Conservation (phyloP, 1,139 yeast genomes). For the Saccharomyces hybrid region DNA sequence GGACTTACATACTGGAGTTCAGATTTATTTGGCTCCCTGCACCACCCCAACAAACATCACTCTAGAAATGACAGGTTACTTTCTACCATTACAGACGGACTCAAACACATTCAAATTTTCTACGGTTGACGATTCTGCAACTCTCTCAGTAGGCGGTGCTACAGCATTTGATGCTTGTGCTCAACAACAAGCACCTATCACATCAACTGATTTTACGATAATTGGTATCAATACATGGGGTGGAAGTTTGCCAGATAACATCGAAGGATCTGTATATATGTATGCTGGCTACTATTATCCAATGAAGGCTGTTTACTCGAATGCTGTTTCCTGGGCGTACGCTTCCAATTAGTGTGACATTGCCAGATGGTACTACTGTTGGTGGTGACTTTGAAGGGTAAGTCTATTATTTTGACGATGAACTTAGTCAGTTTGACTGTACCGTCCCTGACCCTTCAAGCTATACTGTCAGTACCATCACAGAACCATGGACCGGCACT, state of each 20-base stretch:
- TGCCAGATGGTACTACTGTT: background rate
- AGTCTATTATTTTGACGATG: background rate
- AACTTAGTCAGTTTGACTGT: background rate
- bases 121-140: constrained; percentile 25
- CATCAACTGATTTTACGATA: constrained; percentile 4
- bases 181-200: constrained; percentile 1
- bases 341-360: background rate
- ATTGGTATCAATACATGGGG: constrained; percentile 5
- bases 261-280: constrained; percentile 3
- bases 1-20: constrained; percentile 5
- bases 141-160: constrained; percentile 23
- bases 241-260: background rate
- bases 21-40: too few species aligned
- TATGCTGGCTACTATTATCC: constrained; percentile 21
- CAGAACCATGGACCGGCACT: background rate
- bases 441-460: background rate
- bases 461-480: background rate
- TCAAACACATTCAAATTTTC: constrained; percentile 18
- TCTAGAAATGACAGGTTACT: constrained; percentile 23
- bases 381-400: background rate
- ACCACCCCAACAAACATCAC: too few species aligned
- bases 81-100: constrained; percentile 22
- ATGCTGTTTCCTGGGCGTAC: background rate
- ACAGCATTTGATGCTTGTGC: constrained; percentile 30
- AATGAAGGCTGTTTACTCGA: constrained; percentile 20